phyloP scores from a whole-genome alignment of 75 land plant genomes.

The Azolla pinnata region DNA sequence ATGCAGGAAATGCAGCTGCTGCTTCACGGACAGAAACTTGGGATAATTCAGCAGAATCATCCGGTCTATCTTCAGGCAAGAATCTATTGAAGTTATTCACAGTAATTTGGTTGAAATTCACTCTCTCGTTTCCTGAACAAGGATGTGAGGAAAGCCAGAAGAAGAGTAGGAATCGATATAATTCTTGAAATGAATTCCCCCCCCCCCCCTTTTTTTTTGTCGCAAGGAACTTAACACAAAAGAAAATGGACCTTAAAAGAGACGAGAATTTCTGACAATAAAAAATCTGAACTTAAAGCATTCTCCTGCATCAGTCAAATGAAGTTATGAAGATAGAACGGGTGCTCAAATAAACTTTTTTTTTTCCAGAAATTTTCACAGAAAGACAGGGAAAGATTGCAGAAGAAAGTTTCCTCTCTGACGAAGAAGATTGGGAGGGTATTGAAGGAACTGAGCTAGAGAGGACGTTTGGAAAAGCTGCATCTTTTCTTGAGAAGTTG shows the following conservation, averaged over 20 bases:
- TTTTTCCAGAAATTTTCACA: background rate
- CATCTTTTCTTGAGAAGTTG: slow-evolving; percentile 45
- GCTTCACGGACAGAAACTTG: too few species aligned
- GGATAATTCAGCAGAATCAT: too few species aligned
- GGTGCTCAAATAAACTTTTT: too few species aligned
- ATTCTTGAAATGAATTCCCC: too few species aligned
- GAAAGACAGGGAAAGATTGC: background rate
- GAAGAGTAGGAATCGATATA: too few species aligned
- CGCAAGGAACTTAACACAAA: background rate
- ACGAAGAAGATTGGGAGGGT: slow-evolving; percentile 90
- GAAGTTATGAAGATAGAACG: slow-evolving; percentile 8
- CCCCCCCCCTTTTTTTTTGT: too few species aligned
- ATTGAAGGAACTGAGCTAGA: slow-evolving; percentile 88
- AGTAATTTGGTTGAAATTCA: too few species aligned
- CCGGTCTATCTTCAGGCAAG: too few species aligned
- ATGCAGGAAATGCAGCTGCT: too few species aligned
- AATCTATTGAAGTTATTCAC: too few species aligned
- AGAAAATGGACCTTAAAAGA: background rate
- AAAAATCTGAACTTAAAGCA: background rate
- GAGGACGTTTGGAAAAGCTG: slow-evolving; percentile 76
- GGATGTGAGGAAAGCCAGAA: too few species aligned
- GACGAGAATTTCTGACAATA: background rate
- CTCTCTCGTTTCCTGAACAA: too few species aligned
- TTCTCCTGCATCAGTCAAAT: slow-evolving; percentile 3
- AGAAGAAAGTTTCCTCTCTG: slow-evolving; percentile 7